Base-by-base conservation (phyloP, 2,329 filamentous ascomycete species). In the Trichoderma sp. region DNA sequence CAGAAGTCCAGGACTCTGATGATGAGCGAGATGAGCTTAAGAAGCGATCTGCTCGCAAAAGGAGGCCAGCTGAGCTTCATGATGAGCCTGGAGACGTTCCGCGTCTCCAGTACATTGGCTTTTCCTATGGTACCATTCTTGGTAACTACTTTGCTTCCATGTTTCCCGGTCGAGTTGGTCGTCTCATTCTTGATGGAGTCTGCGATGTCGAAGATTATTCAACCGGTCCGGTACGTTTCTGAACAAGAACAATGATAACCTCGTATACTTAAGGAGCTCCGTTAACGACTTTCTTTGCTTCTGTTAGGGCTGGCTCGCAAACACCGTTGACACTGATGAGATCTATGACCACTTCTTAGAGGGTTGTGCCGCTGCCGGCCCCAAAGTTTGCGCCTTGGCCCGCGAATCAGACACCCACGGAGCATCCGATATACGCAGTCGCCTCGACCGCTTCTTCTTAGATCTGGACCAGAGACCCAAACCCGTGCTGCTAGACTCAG, bases 81-180 rank as follows among this genome's bases (percentile, higher is more conserved):
- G 33, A 57, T 40, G 56, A 58, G 5, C 31, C 55, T 6, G 67
- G 61, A 21, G 49, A 73, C 29, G 64, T 72, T 1, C 69, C 70
- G 3, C 53, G 73, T 13, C 71, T 86, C 35, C 82, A 83, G 72
- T 87, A 85, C 71, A 81, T 83, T 77, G 84, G 85, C 0, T 81
- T 86, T 64, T 85, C 83, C 6, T 87, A 87, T 21, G 78, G 79
- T 19, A 79, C 77, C 2, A 21, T 78, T 0, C 73, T 81, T 0
- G 79, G 79, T 1, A 79, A 79, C 53, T 77, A 77, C 35, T 79
- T 80, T 70, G 77, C 78, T 2, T 76, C 78, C 35, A 74, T 81
- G 75, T 81, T 77, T 40, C 78, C 79, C 0, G 77, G 72, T 0
- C 75, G 79, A 3, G 73, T 85, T 10, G 82, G 78, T 0, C 78